Evolutionary conservation across 306 rosid species (phyloP), one percentile per base, ranked within the genome.

Genomic region (Begonia peltatifolia): DNA sequence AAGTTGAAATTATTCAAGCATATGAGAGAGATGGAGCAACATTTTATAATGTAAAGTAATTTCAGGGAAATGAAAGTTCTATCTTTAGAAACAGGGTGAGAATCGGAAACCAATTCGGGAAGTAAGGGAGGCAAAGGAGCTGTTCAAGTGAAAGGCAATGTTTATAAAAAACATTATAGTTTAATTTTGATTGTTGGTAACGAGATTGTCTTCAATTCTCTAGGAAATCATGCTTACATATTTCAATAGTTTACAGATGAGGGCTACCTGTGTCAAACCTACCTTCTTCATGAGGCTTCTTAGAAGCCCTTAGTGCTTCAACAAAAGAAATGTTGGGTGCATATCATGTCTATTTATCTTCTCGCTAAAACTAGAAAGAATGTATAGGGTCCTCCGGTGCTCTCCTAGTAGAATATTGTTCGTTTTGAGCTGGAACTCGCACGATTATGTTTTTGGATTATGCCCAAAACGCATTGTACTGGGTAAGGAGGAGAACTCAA

Each of bases 181-280:
- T 57, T 76, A 25, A 58, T 71, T 54, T 73, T 90, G 49, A 81
- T 49, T 11, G 94, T 88, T 64, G 96, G 99, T 4, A 95, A 86
- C 53, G 94, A 90, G 73, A 68, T 90, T 50, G 79, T 86, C 59
- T 90, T 90, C 55, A 64, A 73, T 60, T 59, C 78, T 38, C 67
- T 75, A 13, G 79, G 82, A 65, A 83, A 75, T 64, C 88, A 86
- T 72, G 84, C 94, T 57, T 90, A 90, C 67, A 92, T 92, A 53
- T 92, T 80, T 69, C 85, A 83, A 67, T 92, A 76, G 73, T 87
- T 78, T 56, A 68, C 67, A n/a, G 65, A 57, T 67, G 74, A 68
- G 76, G 71, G 58, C 47, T 78, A 67, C 51, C 77, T 60, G 58
- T 78, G 54, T 56, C 84, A 23, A 81, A 77, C 46, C 23, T 82